phyloP scores from a whole-genome alignment of 176 grass and related monocot genomes.

The Dendrocalamus sinicus region DNA sequence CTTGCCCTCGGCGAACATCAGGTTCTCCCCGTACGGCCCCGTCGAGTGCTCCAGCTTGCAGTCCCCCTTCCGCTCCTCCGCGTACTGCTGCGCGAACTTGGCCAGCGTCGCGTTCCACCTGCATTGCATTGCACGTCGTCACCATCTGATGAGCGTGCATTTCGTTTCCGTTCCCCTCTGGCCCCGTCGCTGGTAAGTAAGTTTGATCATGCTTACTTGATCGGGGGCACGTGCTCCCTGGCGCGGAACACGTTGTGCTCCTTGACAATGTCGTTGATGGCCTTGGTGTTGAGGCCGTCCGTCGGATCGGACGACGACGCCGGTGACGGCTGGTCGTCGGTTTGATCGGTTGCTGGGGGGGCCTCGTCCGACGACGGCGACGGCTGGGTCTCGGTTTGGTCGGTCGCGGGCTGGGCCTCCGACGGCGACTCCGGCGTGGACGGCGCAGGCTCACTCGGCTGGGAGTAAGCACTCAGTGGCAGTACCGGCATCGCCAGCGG shows the following conservation, averaged over 20 bases:
- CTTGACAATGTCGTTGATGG: conserved; percentile 37
- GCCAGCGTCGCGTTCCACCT: conserved; percentile 65
- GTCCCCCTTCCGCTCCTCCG: conserved; percentile 44
- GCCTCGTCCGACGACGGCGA: neutral
- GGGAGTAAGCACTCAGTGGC: neutral
- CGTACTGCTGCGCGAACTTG: conserved; percentile 55
- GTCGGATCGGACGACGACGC: neutral
- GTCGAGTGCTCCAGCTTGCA: conserved; percentile 69
- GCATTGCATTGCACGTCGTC: neutral
- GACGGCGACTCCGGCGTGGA: neutral
- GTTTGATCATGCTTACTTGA: conserved; percentile 20
- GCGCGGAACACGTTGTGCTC: conserved; percentile 58
- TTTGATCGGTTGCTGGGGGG: neutral
- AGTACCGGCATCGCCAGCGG: neutral
- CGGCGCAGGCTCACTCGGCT: neutral
- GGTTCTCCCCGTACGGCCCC: conserved; percentile 74
- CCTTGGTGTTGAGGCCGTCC: conserved; percentile 26
- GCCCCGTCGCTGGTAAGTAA: no score
- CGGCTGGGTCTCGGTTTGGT: neutral
- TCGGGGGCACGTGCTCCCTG: conserved; percentile 41
- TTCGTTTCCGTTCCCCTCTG: no score
- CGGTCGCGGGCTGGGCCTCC: neutral
- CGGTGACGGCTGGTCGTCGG: neutral
- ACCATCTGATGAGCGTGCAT: no score
- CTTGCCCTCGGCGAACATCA: conserved; percentile 53